Conservation (phyloP, 148 eudicot species). For the Rhododendron williamsianum region DNA sequence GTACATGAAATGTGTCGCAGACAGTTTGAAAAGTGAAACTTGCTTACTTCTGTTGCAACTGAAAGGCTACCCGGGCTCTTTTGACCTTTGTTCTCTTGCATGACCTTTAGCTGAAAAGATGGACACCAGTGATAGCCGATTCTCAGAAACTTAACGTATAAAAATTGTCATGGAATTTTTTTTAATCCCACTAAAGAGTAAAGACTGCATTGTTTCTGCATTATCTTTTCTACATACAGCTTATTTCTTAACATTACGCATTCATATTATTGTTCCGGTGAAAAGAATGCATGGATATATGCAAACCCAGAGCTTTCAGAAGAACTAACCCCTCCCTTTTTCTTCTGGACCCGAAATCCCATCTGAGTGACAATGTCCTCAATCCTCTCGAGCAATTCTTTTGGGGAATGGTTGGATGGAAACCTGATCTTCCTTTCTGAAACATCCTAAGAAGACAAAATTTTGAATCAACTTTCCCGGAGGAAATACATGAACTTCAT, state of each 20-base stretch:
- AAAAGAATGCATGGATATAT: neutral
- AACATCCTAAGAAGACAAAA: conserved; percentile 42
- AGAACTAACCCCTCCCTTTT: conserved; percentile 65
- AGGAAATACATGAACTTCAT: neutral
- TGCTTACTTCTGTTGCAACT: conserved; percentile 79
- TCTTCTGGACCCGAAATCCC: conserved; percentile 80
- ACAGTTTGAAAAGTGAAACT: neutral
- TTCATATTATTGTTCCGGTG: neutral
- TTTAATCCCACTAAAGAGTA: neutral
- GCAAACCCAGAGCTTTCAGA: neutral
- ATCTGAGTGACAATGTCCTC: conserved; percentile 60
- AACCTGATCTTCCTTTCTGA: conserved; percentile 86
- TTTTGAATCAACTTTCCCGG: neutral
- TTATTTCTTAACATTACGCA: neutral
- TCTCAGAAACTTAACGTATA: neutral
- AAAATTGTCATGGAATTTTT: neutral
- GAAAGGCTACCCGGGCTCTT: conserved; percentile 57
- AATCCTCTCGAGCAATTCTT: conserved; percentile 68
- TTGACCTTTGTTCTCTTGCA: conserved; percentile 52
- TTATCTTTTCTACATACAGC: neutral
- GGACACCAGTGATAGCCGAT: neutral
- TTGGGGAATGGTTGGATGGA: conserved; percentile 65
- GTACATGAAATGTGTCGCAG: neutral
- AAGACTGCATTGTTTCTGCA: neutral
- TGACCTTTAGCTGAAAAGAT: conserved; percentile 55